A percentile compares a stretch with the other conserved stretches of the same genome.
phyloP scores from a whole-genome alignment of 208 protist genomes.

The Strigomonas culicis region DNA sequence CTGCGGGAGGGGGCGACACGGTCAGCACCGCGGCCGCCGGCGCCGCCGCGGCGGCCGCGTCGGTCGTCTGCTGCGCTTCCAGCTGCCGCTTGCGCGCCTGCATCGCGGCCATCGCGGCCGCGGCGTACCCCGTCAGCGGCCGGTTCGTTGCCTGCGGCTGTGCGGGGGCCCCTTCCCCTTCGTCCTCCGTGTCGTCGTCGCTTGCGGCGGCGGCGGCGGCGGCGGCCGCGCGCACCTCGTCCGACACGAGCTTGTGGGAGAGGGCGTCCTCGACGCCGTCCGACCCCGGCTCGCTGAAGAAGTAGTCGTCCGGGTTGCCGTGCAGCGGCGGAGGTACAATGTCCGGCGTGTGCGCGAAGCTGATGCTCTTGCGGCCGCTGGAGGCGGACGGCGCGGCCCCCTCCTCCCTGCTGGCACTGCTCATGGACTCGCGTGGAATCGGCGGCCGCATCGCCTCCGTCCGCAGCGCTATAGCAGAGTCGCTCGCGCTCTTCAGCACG shows the following conservation, averaged over 20 bases:
- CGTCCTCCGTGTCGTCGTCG: not conserved
- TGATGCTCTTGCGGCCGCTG: not conserved
- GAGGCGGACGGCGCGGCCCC: no score
- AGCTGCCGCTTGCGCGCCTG: not conserved
- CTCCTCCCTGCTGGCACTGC: no score
- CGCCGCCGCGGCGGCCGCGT: no score
- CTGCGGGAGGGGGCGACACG: no score
- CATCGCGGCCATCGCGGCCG: not conserved
- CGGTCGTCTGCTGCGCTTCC: not conserved
- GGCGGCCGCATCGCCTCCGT: no score
- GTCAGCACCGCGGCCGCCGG: not conserved
- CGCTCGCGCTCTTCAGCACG: not conserved
- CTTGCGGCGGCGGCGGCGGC: no score
- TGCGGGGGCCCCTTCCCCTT: no score
- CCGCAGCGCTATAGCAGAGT: not conserved
- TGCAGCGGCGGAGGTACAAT: not conserved
- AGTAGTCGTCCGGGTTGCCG: not conserved
- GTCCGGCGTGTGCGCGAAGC: not conserved
- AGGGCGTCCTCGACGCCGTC: no score
- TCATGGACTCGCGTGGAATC: no score
- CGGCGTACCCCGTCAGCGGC: not conserved
- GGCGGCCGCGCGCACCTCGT: no score
- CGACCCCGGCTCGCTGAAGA: not conserved
- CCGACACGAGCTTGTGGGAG: no score
- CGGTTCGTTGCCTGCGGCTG: no score